Percentiles rank a stretch among this genome's conserved stretches.
phyloP scores from a whole-genome alignment of 2,329 filamentous ascomycete genomes.

The Fusarium fracticaudum region DNA sequence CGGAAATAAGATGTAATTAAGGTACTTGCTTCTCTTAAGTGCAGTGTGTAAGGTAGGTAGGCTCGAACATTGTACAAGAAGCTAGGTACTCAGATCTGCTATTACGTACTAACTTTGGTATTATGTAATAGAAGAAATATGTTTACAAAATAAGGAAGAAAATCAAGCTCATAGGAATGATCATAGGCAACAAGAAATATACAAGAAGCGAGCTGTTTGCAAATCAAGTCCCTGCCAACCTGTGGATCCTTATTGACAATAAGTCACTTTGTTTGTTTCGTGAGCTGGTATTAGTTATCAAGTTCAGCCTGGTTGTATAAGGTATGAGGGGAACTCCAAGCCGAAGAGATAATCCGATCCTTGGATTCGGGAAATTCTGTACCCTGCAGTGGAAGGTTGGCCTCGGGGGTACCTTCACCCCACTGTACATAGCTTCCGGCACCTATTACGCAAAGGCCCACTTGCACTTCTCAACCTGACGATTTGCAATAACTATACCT shows the following conservation, averaged over 20 bases:
- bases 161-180: background rate
- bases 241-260: background rate
- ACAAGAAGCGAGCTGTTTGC: too few relatives aligned
- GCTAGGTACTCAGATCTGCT: background rate
- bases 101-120: background rate
- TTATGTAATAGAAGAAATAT: background rate
- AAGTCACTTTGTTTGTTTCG: background rate
- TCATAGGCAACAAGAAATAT: background rate
- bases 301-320: background rate
- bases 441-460: constrained; percentile 55
- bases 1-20: background rate
- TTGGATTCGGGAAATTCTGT: constrained; percentile 30
- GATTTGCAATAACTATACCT: constrained; percentile 47
- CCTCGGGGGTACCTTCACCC: constrained; percentile 37
- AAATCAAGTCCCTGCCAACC: background rate
- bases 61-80: background rate
- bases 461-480: constrained; percentile 50
- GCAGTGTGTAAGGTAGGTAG: background rate
- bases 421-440: constrained; percentile 36
- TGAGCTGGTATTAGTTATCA: background rate
- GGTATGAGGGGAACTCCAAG: background rate
- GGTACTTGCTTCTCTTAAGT: background rate
- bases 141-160: background rate
- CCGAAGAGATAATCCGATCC: constrained; percentile 44
- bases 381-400: constrained; percentile 33